These are phyloP conservation scores for Alisma plantagoaquatica DNA, from an alignment of 106 monocot genomes.

Conservation along the genomic window DNA sequence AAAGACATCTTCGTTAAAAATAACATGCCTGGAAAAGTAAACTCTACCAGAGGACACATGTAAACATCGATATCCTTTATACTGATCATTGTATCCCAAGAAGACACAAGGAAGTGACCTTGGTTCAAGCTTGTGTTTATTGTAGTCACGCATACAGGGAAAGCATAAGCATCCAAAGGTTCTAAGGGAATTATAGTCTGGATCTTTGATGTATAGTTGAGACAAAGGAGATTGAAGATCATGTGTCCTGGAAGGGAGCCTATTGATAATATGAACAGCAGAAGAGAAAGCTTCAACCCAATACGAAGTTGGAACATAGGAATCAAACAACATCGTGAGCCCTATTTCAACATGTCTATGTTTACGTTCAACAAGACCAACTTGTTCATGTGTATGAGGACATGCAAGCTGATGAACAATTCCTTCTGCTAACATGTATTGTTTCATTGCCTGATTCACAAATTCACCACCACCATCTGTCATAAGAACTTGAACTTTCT, in stretches of 20 bases:
- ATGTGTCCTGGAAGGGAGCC: not conserved
- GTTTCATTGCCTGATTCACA: not conserved
- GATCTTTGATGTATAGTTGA: not conserved
- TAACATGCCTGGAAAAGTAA: not conserved
- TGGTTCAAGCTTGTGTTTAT: not conserved
- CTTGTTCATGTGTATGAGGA: constrained; percentile 3
- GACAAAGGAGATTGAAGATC: not conserved
- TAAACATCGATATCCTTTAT: not conserved
- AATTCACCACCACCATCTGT: constrained; percentile 1
- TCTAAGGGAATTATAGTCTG: not conserved
- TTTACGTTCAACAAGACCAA: not conserved
- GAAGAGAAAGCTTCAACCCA: not conserved
- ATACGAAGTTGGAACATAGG: not conserved
- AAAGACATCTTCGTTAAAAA: not conserved
- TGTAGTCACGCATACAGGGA: not conserved
- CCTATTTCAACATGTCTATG: not conserved
- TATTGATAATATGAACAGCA: not conserved
- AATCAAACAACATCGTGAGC: not conserved
- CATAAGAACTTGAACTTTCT: not conserved
- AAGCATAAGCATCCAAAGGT: not conserved
- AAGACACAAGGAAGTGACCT: not conserved
- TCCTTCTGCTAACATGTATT: not conserved
- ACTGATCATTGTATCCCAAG: not conserved
- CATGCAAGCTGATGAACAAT: constrained; percentile 1
- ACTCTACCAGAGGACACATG: not conserved